Conservation (phyloP, 345 rosid genomes). For the Raphanus sativus region DNA sequence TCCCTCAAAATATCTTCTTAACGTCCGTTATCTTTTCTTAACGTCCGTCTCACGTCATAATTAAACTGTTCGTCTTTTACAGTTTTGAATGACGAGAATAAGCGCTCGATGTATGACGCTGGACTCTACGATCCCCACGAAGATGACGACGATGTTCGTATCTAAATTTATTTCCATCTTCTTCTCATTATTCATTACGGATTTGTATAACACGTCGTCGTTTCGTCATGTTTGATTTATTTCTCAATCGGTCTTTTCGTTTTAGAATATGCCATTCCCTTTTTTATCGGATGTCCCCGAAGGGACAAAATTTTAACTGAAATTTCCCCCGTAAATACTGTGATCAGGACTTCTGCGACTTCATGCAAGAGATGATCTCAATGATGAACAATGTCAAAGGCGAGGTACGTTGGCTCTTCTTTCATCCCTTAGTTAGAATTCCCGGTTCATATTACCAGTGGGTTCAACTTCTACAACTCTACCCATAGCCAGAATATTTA, state of each 20-base stretch:
- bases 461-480: neutral
- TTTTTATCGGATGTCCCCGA: no score
- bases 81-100: slow-evolving; percentile 68
- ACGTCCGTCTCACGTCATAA: neutral
- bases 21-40: neutral
- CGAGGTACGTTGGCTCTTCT: slow-evolving; percentile 47
- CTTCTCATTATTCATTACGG: neutral
- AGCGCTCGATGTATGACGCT: slow-evolving; percentile 76
- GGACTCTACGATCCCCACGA: slow-evolving; percentile 84
- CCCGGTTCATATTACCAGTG: slow-evolving; percentile 11
- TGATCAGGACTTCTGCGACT: slow-evolving; percentile 71
- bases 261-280: neutral
- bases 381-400: slow-evolving; percentile 86
- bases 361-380: slow-evolving; percentile 91
- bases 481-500: neutral
- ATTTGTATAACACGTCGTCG: neutral
- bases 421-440: neutral
- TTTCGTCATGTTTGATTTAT: neutral
- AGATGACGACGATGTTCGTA: slow-evolving; percentile 74
- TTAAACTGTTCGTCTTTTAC: neutral
- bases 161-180: neutral
- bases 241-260: neutral
- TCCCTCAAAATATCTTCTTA: neutral
- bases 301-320: no score
- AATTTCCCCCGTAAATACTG: neutral